Base-by-base conservation (phyloP, 805 yeast species). In the Saturnispora silvae region DNA sequence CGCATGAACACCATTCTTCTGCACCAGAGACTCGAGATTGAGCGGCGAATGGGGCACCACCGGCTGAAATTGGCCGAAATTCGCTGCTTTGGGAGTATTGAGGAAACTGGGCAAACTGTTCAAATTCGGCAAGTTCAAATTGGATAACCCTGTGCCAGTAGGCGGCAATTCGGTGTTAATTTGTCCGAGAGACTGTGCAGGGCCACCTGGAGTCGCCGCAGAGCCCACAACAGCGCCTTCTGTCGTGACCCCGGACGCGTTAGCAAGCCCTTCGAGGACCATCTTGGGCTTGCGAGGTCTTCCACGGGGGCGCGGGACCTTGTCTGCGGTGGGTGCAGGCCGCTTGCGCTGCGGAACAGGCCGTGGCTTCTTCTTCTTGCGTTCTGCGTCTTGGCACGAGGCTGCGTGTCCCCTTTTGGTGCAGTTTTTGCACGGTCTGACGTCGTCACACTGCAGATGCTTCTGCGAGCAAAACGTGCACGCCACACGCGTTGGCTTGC, bases 401-500 rank as follows among this genome's bases (percentile, higher is more conserved):
- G 63, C 68, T 2, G 43, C 45, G n/a, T 73, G 52, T 17, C 73
- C 72, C 40, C 87, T 56, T 51, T 79, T 80, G 16, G 65, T 48
- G 56, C 92, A 81, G 51, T 81, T 81, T 45, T 67, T 67, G 48
- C 89, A 81, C 0, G 92, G 89, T 40, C 92, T 59, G 20, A 67
- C 64, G 40, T 69, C 59, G 43, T 80, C 81, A 53, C 89, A 81
- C 47, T 80, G 87, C 11, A 81, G 62, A 48, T 80, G 92, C 45
- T 81, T 81, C 19, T 66, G 57, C 50, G 80, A 85, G 53, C 89
- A 81, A 51, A 78, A 77, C 15, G 65, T 65, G 50, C 92, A 81
- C 2, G 89, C 92, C 32, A 79, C 65, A 7, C 72, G 59, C 2
- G 80, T 75, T 4, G 86, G 84, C 45, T 65, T 72, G 31, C 89